These are phyloP conservation scores for Pelargonium australe DNA, from an alignment of 441 rosid genomes.

Conservation along the genomic window DNA sequence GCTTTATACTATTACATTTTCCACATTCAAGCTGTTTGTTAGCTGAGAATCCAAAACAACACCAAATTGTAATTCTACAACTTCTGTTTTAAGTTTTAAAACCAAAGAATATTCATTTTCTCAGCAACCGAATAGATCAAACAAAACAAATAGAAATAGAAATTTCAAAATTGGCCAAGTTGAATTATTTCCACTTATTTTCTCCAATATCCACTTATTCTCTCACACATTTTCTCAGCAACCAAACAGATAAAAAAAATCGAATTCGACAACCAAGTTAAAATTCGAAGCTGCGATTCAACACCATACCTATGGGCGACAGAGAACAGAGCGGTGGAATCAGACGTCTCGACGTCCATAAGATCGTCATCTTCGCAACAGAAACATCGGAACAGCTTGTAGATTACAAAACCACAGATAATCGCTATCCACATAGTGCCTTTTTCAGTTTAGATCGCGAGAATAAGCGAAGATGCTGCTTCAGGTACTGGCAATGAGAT, in stretches of 20 bases:
- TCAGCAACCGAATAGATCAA: slow-evolving; percentile 7
- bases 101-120: not conserved
- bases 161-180: too few species aligned
- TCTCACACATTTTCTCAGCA: not conserved
- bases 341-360: slow-evolving; percentile 53
- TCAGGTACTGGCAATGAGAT: too few species aligned
- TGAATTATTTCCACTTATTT: not conserved
- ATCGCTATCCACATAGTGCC: slow-evolving; percentile 54
- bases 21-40: not conserved
- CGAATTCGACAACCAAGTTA: not conserved
- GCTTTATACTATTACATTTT: too few species aligned
- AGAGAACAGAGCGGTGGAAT: slow-evolving; percentile 56
- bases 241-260: not conserved
- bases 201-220: not conserved
- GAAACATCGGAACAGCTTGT: slow-evolving; percentile 44
- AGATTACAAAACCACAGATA: slow-evolving; percentile 60
- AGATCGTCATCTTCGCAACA: slow-evolving; percentile 44
- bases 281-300: not conserved
- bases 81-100: too few species aligned
- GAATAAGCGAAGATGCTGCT: not conserved
- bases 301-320: slow-evolving; percentile 53
- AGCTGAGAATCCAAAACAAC: not conserved
- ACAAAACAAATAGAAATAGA: not conserved
- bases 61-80: too few species aligned
- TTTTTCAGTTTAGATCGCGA: not conserved